A percentile compares a stretch with the other conserved stretches of the same genome.
Conservation (phyloP, 768 basidiomycete species). For the Kwoniella dendrophila region DNA sequence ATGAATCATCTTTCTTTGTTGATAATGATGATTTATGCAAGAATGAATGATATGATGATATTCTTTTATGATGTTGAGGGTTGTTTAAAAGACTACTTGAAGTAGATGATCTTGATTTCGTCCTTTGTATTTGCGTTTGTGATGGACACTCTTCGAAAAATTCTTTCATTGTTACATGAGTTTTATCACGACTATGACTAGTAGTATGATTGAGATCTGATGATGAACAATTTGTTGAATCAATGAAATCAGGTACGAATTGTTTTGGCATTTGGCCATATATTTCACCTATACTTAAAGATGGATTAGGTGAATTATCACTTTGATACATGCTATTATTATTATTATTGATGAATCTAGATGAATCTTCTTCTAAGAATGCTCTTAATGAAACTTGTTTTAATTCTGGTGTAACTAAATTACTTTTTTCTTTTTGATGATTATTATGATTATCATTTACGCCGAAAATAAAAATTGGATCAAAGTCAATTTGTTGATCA, state of each 20-base stretch:
- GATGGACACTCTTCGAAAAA: background rate
- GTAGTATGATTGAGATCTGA: background rate
- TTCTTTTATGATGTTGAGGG: background rate
- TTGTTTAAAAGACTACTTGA: background rate
- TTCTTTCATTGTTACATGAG: slow-evolving; percentile 1
- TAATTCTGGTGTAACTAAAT: slow-evolving; percentile 12
- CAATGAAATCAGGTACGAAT: background rate
- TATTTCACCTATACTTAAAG: slow-evolving; percentile 2
- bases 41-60: background rate
- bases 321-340: background rate
- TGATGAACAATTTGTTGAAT: too few relatives aligned
- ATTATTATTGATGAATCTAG: too few relatives aligned
- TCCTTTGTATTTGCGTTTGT: background rate
- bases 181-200: background rate
- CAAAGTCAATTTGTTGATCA: background rate
- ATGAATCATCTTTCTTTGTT: too few relatives aligned
- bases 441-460: background rate
- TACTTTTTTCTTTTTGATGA: background rate
- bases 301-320: background rate
- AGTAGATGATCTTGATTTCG: background rate
- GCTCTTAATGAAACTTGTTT: slow-evolving; percentile 5
- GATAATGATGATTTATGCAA: too few relatives aligned
- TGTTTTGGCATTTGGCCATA: slow-evolving; percentile 1
- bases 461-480: too few relatives aligned
- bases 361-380: slow-evolving; percentile 13